A percentile compares a stretch with the other conserved stretches of the same genome.
Evolutionary conservation across 441 rosid species (phyloP).

Genomic region (Pelargonium australe): DNA sequence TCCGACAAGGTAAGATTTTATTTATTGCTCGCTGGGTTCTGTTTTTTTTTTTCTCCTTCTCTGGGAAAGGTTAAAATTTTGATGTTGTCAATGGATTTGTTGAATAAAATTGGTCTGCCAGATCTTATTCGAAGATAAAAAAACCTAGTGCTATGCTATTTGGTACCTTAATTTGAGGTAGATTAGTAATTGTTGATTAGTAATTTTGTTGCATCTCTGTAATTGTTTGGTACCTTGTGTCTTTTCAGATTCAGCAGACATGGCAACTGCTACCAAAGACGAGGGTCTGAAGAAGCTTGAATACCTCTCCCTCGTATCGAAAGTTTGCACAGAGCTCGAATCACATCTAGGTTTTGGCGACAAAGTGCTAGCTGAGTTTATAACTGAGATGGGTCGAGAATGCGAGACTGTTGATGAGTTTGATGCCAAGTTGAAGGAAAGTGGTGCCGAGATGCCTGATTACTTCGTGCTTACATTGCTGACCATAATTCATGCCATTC

Average conservation of each 20-base stretch:
- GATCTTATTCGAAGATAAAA: too few species aligned
- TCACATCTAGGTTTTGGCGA: conserved; percentile 62
- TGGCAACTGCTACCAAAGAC: conserved; percentile 19
- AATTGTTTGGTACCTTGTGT: not conserved
- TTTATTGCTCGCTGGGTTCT: too few species aligned
- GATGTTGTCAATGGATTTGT: too few species aligned
- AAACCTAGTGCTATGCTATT: too few species aligned
- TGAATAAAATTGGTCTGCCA: too few species aligned
- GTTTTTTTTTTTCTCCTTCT: too few species aligned
- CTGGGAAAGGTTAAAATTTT: too few species aligned
- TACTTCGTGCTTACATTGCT: conserved; percentile 59
- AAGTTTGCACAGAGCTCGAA: conserved; percentile 70
- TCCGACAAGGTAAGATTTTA: too few species aligned
- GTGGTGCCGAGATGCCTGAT: conserved; percentile 70
- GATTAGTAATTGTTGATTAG: too few species aligned
- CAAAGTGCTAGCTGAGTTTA: conserved; percentile 62
- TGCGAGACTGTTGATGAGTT: conserved; percentile 52
- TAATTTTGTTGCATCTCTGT: too few species aligned
- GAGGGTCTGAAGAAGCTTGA: conserved; percentile 49
- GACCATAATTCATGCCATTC: conserved; percentile 57
- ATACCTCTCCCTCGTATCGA: conserved; percentile 70
- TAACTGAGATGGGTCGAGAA: conserved; percentile 52
- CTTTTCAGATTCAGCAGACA: not conserved
- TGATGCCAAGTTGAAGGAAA: conserved; percentile 47
- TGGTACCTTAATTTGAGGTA: too few species aligned